Percentiles rank a stretch among this genome's conserved stretches.
phyloP scores from a whole-genome alignment of 768 basidiomycete genomes.

The Clitopilus passeckerianus region DNA sequence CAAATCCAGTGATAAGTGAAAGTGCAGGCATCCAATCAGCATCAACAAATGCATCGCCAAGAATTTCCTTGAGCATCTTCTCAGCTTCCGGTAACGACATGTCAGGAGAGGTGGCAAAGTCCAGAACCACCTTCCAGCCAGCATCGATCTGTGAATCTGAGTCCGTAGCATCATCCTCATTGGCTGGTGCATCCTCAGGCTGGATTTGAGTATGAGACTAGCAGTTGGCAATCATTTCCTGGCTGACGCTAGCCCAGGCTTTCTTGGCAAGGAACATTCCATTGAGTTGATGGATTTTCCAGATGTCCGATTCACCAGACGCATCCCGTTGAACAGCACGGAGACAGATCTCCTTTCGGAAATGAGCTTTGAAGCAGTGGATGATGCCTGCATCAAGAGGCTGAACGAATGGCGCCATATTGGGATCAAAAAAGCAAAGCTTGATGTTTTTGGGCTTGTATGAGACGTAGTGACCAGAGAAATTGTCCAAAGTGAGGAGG shows the following conservation, averaged over 20 bases:
- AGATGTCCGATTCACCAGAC: constrained; percentile 25
- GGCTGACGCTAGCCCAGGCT: constrained; percentile 25
- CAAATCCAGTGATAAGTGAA: not conserved
- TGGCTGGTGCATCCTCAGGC: constrained; percentile 13
- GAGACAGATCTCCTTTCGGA: constrained; percentile 19
- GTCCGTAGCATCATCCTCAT: not conserved
- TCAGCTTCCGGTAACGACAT: not conserved
- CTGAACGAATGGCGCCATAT: constrained; percentile 24
- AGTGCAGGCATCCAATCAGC: not conserved
- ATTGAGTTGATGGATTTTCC: constrained; percentile 31
- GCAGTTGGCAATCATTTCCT: constrained; percentile 12
- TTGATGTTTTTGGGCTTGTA: not conserved
- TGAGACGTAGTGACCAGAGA: not conserved
- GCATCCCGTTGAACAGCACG: constrained; percentile 25
- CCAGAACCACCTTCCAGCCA: not conserved
- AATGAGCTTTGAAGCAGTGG: constrained; percentile 29
- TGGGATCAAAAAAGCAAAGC: constrained; percentile 15
- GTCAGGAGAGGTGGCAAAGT: not conserved
- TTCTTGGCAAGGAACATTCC: constrained; percentile 27
- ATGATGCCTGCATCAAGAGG: constrained; percentile 31
- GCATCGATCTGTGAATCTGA: not conserved
- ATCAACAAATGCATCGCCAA: not conserved
- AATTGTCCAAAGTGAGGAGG: not conserved
- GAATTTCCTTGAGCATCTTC: not conserved
- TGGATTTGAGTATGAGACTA: constrained; percentile 10